phyloP scores from a whole-genome alignment of 495 filamentous ascomycete genomes.

The Penicillium canescens region DNA sequence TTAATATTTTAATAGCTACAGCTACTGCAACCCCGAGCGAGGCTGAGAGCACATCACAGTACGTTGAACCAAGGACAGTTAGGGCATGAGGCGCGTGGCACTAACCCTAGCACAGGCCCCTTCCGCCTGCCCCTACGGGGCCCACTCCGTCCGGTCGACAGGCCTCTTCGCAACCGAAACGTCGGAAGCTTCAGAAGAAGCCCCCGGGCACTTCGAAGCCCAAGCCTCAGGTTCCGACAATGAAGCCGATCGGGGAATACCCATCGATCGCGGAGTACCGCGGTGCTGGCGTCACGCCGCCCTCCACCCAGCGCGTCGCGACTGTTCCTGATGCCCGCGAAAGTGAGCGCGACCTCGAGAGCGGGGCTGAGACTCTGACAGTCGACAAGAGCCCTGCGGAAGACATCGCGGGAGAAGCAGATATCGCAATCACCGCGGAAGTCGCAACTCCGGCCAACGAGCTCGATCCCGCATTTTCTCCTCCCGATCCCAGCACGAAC shows the following conservation, averaged over 20 bases:
- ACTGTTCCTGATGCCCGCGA: conserved; percentile 8
- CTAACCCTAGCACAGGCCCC: conserved; percentile 25
- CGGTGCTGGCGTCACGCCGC: conserved; percentile 20
- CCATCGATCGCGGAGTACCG: conserved; percentile 26
- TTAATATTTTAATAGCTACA: too few relatives aligned
- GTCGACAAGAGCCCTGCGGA: conserved; percentile 8
- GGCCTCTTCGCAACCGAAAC: conserved; percentile 17
- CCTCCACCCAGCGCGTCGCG: conserved; percentile 6
- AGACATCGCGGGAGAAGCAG: not conserved
- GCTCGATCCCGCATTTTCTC: not conserved
- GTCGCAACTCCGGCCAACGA: conserved; percentile 4
- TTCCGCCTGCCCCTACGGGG: conserved; percentile 27
- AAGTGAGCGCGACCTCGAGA: conserved; percentile 1
- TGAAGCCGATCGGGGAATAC: conserved; percentile 30
- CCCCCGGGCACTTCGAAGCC: conserved; percentile 10
- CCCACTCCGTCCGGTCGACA: conserved; percentile 16
- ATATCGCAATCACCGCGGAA: not conserved
- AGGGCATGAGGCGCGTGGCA: conserved; percentile 19
- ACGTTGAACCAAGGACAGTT: conserved; percentile 13
- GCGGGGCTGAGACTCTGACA: not conserved
- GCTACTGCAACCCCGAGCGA: not conserved
- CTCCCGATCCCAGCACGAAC: not conserved
- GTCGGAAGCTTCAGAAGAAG: conserved; percentile 19
- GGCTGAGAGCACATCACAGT: not conserved
- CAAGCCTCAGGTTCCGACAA: conserved; percentile 10